Base-by-base conservation (phyloP, 2,329 filamentous ascomycete species). In the Fusarium sp. region DNA sequence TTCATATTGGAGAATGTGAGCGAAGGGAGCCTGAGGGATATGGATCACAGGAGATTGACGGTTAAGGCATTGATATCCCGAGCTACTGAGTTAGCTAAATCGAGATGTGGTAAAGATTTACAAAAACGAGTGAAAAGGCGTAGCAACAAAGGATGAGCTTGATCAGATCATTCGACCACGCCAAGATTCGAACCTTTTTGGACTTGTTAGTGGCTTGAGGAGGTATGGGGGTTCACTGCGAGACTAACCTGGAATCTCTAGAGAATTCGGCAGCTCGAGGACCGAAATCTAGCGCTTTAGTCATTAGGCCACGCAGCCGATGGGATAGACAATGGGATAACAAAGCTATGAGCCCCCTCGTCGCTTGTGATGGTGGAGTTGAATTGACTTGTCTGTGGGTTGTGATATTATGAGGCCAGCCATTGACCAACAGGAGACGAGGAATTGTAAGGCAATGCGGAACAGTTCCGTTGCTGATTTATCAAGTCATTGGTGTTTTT, bases 201-300 rank as follows among this genome's bases (percentile, higher is more conserved):
- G 7, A 13, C 5, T 6, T 58, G 51, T 57, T 61, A 63, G 43
- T 41, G 39, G 13, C 3, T 22, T 38, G n/a, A 3, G 4, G 43
- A 7, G 11, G 13, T 19, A n/a, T n/a, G 32, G 26, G 15, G 4
- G 22, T 31, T 6, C 11, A 13, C 24, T 35, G 22, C 13, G 19
- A 25, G 7, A 53, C 61, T 44, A 53, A 59, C 53, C 65, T 67
- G 64, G 64, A 68, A 67, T 68, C 61, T 67, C 59, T 65, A 65
- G 64, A 67, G 64, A 55, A 29, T 55, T 48, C 28, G 43, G 38
- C 35, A 36, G 40, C 25, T 45, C 26, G 38, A 44, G 40, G 19
- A 57, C 59, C 62, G 59, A 68, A 66, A 66, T 64, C 56, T 66
- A 65, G 64, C 62, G 62, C 65, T 65, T 68, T 61, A 65, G 55